A percentile compares a stretch with the other conserved stretches of the same genome.
These are phyloP conservation scores for Solanum appendiculatum DNA, from an alignment of 257 asterid genomes.

Conservation along the genomic window DNA sequence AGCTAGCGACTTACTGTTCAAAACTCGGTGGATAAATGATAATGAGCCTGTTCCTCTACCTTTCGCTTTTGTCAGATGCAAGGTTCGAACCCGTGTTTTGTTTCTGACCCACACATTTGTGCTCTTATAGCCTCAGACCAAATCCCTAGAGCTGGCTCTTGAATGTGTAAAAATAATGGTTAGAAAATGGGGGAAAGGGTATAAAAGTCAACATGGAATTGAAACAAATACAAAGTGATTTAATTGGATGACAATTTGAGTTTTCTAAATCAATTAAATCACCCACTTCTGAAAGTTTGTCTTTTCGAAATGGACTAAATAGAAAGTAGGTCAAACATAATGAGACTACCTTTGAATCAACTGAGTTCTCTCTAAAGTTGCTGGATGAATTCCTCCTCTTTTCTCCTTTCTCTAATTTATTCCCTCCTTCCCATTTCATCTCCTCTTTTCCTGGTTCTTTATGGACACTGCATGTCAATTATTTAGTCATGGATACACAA, in stretches of 20 bases:
- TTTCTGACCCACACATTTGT: not conserved
- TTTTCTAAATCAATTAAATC: not conserved
- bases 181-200: not conserved
- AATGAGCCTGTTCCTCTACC: not conserved
- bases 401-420: not conserved
- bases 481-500: not conserved
- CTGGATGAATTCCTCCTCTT: not conserved
- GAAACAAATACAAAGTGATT: not conserved
- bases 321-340: not conserved
- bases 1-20: not conserved
- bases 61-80: not conserved
- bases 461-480: not conserved
- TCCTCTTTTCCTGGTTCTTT: not conserved
- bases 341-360: not conserved
- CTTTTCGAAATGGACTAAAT: not conserved
- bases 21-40: not conserved
- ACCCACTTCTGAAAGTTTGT: not conserved
- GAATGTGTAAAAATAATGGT: not conserved
- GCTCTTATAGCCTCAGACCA: not conserved
- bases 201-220: not conserved
- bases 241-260: not conserved
- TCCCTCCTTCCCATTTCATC: not conserved
- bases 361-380: not conserved
- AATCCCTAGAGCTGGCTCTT: not conserved
- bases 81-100: not conserved